These are phyloP conservation scores for Pelargonium myrrhifolium DNA, from an alignment of 441 rosid species.

Conservation along the genomic window DNA sequence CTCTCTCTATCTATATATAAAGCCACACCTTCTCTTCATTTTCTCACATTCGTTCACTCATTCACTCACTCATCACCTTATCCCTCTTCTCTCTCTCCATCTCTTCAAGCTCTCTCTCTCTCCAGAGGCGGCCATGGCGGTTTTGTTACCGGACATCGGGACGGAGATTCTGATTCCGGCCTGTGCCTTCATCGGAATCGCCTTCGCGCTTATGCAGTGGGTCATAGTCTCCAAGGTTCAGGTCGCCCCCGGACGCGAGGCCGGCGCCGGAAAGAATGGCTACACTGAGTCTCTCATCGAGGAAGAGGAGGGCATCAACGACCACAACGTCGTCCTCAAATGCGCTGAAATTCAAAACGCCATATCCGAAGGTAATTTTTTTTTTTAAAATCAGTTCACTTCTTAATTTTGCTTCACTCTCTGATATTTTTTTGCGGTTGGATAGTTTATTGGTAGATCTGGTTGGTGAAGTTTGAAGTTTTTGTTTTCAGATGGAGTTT, in stretches of 20 bases:
- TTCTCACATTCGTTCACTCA: no score
- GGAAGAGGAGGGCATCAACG: conserved; percentile 79
- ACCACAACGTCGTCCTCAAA: conserved; percentile 59
- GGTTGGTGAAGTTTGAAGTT: neutral
- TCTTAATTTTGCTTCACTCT: no score
- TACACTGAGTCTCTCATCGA: conserved; percentile 63
- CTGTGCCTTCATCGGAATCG: conserved; percentile 68
- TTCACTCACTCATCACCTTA: no score
- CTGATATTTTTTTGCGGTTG: neutral
- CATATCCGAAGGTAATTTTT: conserved; percentile 62
- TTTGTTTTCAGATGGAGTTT: neutral
- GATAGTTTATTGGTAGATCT: neutral
- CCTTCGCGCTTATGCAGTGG: conserved; percentile 65
- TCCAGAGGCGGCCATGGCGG: conserved; percentile 4
- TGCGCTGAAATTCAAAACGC: conserved; percentile 81
- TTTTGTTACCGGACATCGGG: conserved; percentile 55
- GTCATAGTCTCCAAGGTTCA: conserved; percentile 54
- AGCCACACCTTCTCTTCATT: no score
- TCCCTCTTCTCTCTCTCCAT: no score
- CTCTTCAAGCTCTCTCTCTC: no score
- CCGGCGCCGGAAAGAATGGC: conserved; percentile 46
- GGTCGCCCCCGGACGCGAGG: conserved; percentile 29
- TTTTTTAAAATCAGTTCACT: no score
- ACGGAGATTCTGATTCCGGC: conserved; percentile 62
- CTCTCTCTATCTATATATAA: no score